Conservation (phyloP, 2,329 filamentous ascomycete species). For the Dactylonectria estremocensis region DNA sequence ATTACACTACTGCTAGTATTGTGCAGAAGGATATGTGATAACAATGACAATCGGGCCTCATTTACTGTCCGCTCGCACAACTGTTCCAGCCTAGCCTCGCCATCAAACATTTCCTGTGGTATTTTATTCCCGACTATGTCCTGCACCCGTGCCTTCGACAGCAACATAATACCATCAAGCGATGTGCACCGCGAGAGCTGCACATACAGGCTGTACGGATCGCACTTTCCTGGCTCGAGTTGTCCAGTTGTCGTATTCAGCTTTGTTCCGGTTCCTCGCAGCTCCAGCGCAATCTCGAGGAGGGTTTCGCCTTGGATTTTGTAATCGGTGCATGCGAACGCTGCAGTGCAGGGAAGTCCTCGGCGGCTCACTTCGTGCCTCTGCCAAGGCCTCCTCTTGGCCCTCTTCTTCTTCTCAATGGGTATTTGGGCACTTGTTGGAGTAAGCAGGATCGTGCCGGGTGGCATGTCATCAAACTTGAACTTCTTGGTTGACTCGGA, state of each 20-base stretch:
- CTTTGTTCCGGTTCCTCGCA: slow-evolving; percentile 14
- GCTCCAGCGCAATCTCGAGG: slow-evolving; percentile 2
- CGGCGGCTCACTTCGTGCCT: too few relatives aligned
- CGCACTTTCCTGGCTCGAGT: slow-evolving; percentile 10
- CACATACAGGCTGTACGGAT: neutral
- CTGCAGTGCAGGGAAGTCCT: too few relatives aligned
- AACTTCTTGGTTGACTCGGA: too few relatives aligned
- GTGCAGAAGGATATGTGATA: too few relatives aligned
- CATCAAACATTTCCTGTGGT: slow-evolving; percentile 11
- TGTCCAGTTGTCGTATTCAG: slow-evolving; percentile 8
- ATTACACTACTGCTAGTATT: too few relatives aligned
- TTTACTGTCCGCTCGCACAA: neutral
- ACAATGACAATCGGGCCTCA: slow-evolving; percentile 5
- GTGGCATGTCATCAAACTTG: too few relatives aligned
- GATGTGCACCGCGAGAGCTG: slow-evolving; percentile 2
- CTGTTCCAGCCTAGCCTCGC: slow-evolving; percentile 10
- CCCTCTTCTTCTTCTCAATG: too few relatives aligned
- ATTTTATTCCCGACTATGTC: neutral
- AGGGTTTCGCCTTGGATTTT: slow-evolving; percentile 15
- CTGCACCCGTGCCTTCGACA: neutral
- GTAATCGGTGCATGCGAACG: slow-evolving; percentile 6
- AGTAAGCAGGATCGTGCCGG: too few relatives aligned
- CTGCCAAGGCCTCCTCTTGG: too few relatives aligned
- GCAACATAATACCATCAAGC: slow-evolving; percentile 1
- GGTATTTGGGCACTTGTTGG: too few relatives aligned